Evolutionary conservation across 2,329 filamentous ascomycete species (phyloP).

Genomic region (Colletotrichum chrysophilum): DNA sequence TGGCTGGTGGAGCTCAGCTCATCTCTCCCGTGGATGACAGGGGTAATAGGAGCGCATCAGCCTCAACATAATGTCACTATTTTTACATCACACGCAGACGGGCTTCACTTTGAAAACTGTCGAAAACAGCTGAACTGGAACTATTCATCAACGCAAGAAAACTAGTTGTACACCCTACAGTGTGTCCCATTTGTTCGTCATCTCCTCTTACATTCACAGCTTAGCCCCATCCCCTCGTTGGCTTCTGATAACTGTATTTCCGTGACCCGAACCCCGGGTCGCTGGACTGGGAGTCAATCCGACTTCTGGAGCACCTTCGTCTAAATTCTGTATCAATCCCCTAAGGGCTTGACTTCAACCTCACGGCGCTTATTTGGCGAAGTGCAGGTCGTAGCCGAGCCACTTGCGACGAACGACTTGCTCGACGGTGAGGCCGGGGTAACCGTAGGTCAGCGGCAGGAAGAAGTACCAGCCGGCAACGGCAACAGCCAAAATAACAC

Average conservation of each 20-base stretch:
- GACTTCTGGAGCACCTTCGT: background rate
- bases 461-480: conserved; percentile 90
- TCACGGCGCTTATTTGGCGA: conserved; percentile 81
- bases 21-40: background rate
- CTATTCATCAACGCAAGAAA: conserved; percentile 14
- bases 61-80: background rate
- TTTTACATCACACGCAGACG: background rate
- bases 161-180: conserved; percentile 8
- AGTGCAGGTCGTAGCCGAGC: conserved; percentile 97
- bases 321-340: background rate
- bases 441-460: conserved; percentile 93
- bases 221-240: background rate
- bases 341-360: background rate
- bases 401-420: conserved; percentile 87
- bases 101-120: background rate
- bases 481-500: conserved; percentile 70
- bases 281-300: background rate
- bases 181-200: conserved; percentile 5
- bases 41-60: background rate
- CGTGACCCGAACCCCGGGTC: background rate
- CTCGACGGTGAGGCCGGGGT: conserved; percentile 81
- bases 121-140: background rate
- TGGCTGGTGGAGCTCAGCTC: background rate
- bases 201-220: conserved; percentile 12
- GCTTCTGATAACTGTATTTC: conserved; percentile 5